phyloP scores from a whole-genome alignment of 345 rosid species.

The Lumnitzera racemosa region DNA sequence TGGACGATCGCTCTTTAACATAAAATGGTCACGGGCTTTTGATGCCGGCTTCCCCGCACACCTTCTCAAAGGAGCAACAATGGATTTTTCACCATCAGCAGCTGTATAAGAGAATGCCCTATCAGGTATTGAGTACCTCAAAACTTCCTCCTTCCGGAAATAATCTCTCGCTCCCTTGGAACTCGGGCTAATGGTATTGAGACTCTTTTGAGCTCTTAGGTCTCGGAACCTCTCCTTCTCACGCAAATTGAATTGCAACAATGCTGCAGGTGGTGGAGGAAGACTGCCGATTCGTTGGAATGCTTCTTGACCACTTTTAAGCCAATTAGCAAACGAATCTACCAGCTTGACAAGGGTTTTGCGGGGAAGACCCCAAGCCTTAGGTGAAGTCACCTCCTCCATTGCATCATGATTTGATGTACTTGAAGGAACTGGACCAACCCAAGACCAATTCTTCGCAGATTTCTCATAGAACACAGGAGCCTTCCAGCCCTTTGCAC shows the following conservation, averaged over 20 bases:
- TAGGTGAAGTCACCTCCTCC: constrained; percentile 93
- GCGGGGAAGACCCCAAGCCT: constrained; percentile 88
- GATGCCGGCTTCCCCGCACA: constrained; percentile 99
- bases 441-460: constrained; percentile 89
- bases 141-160: constrained; percentile 83
- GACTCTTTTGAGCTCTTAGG: constrained; percentile 97
- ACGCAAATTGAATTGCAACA: constrained; percentile 74
- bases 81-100: constrained; percentile 93
- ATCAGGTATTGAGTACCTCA: constrained; percentile 95
- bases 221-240: constrained; percentile 98
- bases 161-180: constrained; percentile 82
- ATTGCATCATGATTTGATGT: constrained; percentile 51
- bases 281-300: constrained; percentile 94
- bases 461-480: constrained; percentile 75
- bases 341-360: constrained; percentile 97
- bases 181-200: constrained; percentile 74
- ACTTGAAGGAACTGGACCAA: constrained; percentile 56
- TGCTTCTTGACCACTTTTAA: constrained; percentile 89
- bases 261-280: constrained; percentile 81
- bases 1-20: constrained; percentile 99
- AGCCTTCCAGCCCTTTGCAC: constrained; percentile 96
- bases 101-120: constrained; percentile 96
- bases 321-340: constrained; percentile 96
- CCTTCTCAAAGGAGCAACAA: constrained; percentile 98
- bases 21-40: constrained; percentile 97